Evolutionary conservation across 805 yeast genomes (phyloP).

Genomic region (Grigorovia humatica): DNA sequence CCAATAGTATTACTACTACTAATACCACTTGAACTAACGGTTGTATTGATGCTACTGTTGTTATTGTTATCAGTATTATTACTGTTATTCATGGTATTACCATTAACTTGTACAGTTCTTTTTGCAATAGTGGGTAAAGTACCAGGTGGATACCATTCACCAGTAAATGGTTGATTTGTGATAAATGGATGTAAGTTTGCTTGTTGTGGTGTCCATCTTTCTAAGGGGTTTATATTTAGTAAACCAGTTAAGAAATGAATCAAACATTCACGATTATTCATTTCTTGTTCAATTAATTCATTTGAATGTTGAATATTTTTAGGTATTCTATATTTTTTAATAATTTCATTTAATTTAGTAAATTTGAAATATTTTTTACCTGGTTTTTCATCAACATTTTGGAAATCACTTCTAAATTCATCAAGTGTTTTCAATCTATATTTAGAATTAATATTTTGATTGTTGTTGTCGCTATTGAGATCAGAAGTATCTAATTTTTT

Average conservation of each 20-base stretch:
- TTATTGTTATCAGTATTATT: neutral
- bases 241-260: conserved; percentile 72
- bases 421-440: conserved; percentile 36
- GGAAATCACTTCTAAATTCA: conserved; percentile 34
- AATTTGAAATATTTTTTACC: conserved; percentile 74
- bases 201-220: conserved; percentile 95
- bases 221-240: conserved; percentile 78
- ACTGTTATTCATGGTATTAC: neutral
- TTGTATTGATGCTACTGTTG: neutral
- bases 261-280: conserved; percentile 58
- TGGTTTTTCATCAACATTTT: conserved; percentile 48
- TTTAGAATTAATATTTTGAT: conserved; percentile 3
- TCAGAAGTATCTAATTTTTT: conserved; percentile 14
- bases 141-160: conserved; percentile 46
- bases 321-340: conserved; percentile 63
- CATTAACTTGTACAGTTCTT: neutral
- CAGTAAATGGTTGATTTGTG: conserved; percentile 46
- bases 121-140: conserved; percentile 7
- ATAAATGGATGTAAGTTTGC: conserved; percentile 88
- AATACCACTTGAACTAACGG: neutral
- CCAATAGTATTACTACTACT: neutral
- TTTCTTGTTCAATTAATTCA: conserved; percentile 51
- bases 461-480: neutral
- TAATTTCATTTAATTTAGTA: conserved; percentile 56
- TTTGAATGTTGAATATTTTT: conserved; percentile 36